Conservation (phyloP, 2,329 filamentous ascomycete species). For the Fusarium anthophilum region DNA sequence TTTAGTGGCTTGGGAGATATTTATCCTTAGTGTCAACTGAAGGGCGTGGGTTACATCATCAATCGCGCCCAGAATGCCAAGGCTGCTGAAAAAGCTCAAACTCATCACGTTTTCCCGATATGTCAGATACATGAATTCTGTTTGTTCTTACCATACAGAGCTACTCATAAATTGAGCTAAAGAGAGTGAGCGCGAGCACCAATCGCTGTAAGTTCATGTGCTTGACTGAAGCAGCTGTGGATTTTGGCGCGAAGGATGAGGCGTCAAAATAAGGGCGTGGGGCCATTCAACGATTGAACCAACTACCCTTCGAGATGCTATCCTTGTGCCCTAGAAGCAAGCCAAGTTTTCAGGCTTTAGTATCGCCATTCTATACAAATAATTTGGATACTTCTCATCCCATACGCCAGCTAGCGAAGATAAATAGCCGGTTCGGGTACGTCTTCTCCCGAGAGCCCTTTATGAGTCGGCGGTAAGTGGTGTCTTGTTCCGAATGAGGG, state of each 20-base stretch:
- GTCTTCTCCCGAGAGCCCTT: not conserved
- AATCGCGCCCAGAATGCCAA: not conserved
- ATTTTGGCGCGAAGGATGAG: not conserved
- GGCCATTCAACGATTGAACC: too few species aligned
- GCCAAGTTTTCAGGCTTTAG: not conserved
- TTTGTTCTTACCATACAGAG: rapidly evolving
- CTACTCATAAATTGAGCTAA: rapidly evolving
- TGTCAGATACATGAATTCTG: not conserved
- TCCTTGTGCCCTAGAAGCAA: not conserved
- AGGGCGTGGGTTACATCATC: conserved; percentile 24
- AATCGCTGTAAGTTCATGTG: not conserved
- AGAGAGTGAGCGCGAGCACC: rapidly evolving
- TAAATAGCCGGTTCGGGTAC: not conserved
- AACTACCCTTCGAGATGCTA: not conserved
- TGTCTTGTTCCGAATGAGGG: not conserved
- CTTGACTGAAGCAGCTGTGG: not conserved
- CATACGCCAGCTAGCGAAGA: not conserved
- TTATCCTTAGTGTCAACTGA: conserved; percentile 14
- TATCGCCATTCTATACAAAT: not conserved
- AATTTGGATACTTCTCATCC: not conserved
- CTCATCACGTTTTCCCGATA: too few species aligned
- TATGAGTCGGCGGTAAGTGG: not conserved
- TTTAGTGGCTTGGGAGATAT: not conserved
- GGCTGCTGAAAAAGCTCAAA: rapidly evolving
- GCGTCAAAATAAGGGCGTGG: not conserved